A percentile compares a stretch with the other conserved stretches of the same genome.
Conservation (phyloP, 306 rosid species). For the Castanopsis chinensis region DNA sequence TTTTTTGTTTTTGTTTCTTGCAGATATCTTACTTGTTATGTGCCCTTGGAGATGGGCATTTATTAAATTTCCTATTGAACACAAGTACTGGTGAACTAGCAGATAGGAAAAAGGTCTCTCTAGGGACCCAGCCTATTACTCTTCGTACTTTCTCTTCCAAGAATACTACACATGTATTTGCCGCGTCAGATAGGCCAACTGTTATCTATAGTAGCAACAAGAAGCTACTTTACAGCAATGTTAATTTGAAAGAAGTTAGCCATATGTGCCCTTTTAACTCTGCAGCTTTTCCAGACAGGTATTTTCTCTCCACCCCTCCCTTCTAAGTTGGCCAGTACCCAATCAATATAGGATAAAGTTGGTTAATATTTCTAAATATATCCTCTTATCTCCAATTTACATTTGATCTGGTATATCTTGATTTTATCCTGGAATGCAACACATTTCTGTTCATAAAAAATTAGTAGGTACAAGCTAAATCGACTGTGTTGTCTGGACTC, state of each 20-base stretch:
- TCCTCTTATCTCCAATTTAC: background rate
- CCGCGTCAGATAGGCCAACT: conserved; percentile 97
- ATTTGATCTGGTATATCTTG: background rate
- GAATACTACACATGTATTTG: conserved; percentile 92
- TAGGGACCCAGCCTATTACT: conserved; percentile 98
- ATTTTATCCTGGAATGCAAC: background rate
- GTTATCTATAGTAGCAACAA: conserved; percentile 98
- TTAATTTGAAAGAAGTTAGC: conserved; percentile 96
- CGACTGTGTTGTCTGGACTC: too few species aligned
- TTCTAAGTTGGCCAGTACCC: background rate
- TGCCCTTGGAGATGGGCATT: conserved; percentile 98
- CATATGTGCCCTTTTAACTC: conserved; percentile 99
- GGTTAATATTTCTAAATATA: background rate
- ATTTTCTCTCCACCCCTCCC: conserved; percentile 10
- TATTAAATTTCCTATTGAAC: conserved; percentile 81
- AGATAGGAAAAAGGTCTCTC: conserved; percentile 95
- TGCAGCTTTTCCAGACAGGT: conserved; percentile 99
- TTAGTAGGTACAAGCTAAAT: background rate
- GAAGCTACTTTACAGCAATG: conserved; percentile 89
- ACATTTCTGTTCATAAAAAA: background rate
- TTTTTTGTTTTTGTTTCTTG: conserved; percentile 5
- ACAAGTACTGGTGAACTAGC: conserved; percentile 77
- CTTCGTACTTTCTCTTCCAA: conserved; percentile 94
- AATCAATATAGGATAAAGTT: background rate
- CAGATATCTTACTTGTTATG: conserved; percentile 93